phyloP scores from a whole-genome alignment of 257 asterid species.

The Paulownia fortunei region DNA sequence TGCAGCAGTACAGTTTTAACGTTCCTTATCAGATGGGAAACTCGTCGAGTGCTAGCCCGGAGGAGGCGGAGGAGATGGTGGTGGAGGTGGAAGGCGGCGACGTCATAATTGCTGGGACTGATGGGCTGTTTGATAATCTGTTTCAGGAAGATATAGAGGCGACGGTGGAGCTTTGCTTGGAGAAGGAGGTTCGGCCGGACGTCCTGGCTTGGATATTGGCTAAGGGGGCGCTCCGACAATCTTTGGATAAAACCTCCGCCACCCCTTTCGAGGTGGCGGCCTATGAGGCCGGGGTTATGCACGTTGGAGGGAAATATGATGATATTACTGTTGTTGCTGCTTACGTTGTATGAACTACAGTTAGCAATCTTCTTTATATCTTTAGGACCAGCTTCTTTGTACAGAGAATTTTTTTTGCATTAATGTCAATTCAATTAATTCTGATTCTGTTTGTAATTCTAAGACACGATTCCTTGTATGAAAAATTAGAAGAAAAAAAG shows the following conservation, averaged over 20 bases:
- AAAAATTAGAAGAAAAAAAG: too few relatives aligned
- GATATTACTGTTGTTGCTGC: slow-evolving; percentile 59
- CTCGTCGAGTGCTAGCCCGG: background rate
- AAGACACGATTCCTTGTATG: too few relatives aligned
- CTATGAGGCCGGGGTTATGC: slow-evolving; percentile 17
- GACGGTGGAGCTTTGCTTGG: slow-evolving; percentile 16
- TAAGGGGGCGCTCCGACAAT: background rate
- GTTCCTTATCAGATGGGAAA: slow-evolving; percentile 46
- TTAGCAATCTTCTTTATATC: too few relatives aligned
- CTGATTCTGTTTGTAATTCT: background rate
- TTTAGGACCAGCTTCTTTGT: too few relatives aligned
- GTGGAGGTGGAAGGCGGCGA: slow-evolving; percentile 43
- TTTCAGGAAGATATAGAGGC: slow-evolving; percentile 33
- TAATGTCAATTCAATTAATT: too few relatives aligned
- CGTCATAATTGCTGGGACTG: slow-evolving; percentile 47
- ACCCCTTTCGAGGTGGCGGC: slow-evolving; percentile 47
- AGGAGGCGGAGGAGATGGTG: slow-evolving; percentile 33
- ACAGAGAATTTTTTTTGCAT: too few relatives aligned
- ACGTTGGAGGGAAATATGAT: slow-evolving; percentile 53
- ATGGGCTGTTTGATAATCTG: slow-evolving; percentile 58
- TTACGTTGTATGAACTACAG: background rate
- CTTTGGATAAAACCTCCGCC: background rate
- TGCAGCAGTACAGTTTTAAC: slow-evolving; percentile 36
- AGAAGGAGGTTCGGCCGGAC: background rate
- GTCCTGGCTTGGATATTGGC: slow-evolving; percentile 26